Evolutionary conservation across 163 green algal genomes (phyloP), one percentile per base, ranked within the genome.

Genomic region (Chloromonas sp.): DNA sequence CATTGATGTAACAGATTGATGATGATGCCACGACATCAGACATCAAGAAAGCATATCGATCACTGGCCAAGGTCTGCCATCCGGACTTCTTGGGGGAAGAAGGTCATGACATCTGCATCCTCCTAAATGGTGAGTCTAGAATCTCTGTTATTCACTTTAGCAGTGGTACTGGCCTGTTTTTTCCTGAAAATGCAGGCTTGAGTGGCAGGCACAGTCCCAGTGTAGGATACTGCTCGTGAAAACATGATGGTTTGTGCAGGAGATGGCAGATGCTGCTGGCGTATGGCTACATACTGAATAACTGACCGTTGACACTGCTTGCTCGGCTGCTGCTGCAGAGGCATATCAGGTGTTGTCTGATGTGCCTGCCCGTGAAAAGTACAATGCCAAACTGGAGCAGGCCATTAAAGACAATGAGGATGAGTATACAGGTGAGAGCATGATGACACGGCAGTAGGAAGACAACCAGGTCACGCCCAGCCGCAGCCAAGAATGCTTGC

Each of bases 11-110:
- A 60, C 83, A 86, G 79, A 88, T 94, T 0, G 87, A 92, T 60
- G 91, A 93, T 61, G 90, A 92, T 66, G 88, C 89, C 2, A 82
- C 71, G 1, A 2, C 80, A 3, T 82, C 82, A 15, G 88, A 93
- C 61, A 95, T 98, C 84, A 98, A 98, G 86, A 79, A 87, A 11
- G 95, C 95, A 0, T 98, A 97, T 86, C 89, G 95, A 0, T n/a
- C 85, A 0, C 86, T 97, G 3, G 71, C 93, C 11, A 98, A 97
- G 83, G 85, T 91, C 36, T 98, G 95, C 89, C 95, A 98, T 80
- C 95, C 95, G 58, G 88, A 91, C 78, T 91, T 89, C 74, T 66
- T 89, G 58, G 94, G 93, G 0, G 91, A 96, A 2, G 82, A 91
- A 74, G 95, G 94, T 2, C 95, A 98, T 84, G 89, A 96, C 80